Evolutionary conservation across 1,139 yeast genomes (phyloP).

Genomic region (Scheffersomyces cryptocercus): DNA sequence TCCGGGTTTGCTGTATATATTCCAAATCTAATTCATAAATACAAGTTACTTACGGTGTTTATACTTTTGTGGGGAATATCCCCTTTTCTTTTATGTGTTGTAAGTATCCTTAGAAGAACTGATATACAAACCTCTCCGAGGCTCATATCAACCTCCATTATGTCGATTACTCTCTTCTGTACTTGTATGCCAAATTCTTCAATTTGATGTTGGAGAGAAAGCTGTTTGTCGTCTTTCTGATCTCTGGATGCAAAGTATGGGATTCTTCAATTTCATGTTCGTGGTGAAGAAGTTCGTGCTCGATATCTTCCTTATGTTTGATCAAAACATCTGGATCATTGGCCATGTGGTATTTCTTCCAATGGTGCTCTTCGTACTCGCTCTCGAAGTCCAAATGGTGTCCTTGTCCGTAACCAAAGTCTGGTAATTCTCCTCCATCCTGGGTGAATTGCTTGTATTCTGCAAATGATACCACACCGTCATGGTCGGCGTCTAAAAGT

Average conservation of each 20-base stretch:
- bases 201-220: constrained; percentile 36
- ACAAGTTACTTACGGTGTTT: no score
- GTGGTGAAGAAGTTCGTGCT: constrained; percentile 86
- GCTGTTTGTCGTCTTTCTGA: constrained; percentile 32
- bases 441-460: constrained; percentile 72
- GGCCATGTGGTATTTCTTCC: constrained; percentile 83
- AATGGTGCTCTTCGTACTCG: constrained; percentile 93
- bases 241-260: constrained; percentile 44
- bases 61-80: no score
- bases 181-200: constrained; percentile 40
- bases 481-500: constrained; percentile 66
- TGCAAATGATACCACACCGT: constrained; percentile 61
- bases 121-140: no score
- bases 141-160: no score
- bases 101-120: no score
- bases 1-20: no score
- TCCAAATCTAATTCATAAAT: no score
- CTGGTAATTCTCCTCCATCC: constrained; percentile 78
- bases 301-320: constrained; percentile 86
- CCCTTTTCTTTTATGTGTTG: no score
- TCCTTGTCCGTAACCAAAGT: constrained; percentile 94
- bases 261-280: constrained; percentile 75
- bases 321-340: constrained; percentile 78
- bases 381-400: constrained; percentile 94
- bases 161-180: constrained; percentile 10